Evolutionary conservation across 805 yeast genomes (phyloP).

Genomic region (Candida takata): DNA sequence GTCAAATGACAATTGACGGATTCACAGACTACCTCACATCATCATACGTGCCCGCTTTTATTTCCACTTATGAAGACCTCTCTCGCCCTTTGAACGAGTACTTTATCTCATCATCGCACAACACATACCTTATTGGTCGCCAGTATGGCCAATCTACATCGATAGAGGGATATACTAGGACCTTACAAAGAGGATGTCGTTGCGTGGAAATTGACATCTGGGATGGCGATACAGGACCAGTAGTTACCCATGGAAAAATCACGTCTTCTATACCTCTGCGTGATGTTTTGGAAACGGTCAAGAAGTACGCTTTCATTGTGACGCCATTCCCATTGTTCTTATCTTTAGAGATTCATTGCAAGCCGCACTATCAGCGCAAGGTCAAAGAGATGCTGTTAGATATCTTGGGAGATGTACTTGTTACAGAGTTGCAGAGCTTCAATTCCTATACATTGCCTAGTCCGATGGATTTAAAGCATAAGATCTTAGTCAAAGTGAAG

Average conservation of each 20-base stretch:
- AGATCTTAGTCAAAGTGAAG: slow-evolving; percentile 74
- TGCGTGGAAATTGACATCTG: slow-evolving; percentile 94
- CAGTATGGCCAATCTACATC: slow-evolving; percentile 87
- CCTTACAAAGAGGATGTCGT: slow-evolving; percentile 85
- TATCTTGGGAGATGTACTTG: slow-evolving; percentile 51
- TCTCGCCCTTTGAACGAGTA: slow-evolving; percentile 75
- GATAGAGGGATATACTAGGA: slow-evolving; percentile 81
- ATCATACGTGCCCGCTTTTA: slow-evolving; percentile 21
- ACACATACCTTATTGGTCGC: slow-evolving; percentile 82
- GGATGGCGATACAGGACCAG: slow-evolving; percentile 80
- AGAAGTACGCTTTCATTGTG: slow-evolving; percentile 82
- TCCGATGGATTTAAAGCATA: slow-evolving; percentile 65
- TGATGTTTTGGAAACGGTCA: slow-evolving; percentile 65
- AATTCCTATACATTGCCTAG: slow-evolving; percentile 47
- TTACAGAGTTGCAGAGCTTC: slow-evolving; percentile 23
- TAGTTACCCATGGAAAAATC: slow-evolving; percentile 88
- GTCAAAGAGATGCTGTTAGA: slow-evolving; percentile 48
- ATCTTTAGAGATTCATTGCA: slow-evolving; percentile 83
- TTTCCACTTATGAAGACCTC: slow-evolving; percentile 29
- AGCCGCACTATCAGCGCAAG: slow-evolving; percentile 53
- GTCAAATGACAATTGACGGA: slow-evolving; percentile 10
- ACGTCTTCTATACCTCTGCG: slow-evolving; percentile 65
- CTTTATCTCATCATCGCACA: slow-evolving; percentile 88
- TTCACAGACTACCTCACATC: slow-evolving; percentile 26
- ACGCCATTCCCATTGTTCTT: slow-evolving; percentile 81